A percentile compares a stretch with the other conserved stretches of the same genome.
phyloP scores from a whole-genome alignment of 768 basidiomycete genomes.

The Clathrus columnatus region DNA sequence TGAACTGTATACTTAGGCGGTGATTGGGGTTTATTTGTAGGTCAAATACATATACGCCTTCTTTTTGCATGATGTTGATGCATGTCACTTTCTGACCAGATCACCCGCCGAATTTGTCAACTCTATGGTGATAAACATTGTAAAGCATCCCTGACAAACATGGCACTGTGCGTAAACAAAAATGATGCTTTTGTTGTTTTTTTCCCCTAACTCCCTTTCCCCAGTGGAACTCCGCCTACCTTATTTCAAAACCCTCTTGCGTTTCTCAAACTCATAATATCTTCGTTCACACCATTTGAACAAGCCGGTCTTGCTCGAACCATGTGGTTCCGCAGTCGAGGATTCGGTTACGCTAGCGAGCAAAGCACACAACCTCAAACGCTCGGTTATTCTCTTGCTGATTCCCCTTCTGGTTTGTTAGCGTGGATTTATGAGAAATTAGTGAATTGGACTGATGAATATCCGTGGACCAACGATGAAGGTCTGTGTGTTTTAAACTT shows the following conservation, averaged over 20 bases:
- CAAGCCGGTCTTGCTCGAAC: slow-evolving; percentile 19
- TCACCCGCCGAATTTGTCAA: slow-evolving; percentile 20
- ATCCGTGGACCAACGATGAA: slow-evolving; percentile 52
- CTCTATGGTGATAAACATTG: slow-evolving; percentile 24
- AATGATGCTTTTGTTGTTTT: slow-evolving; percentile 15
- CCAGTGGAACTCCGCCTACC: slow-evolving; percentile 20
- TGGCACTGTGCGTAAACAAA: slow-evolving; percentile 28
- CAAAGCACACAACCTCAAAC: slow-evolving; percentile 44
- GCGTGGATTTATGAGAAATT: slow-evolving; percentile 42
- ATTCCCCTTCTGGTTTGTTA: slow-evolving; percentile 48
- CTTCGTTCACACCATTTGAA: slow-evolving; percentile 24
- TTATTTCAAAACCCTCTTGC: slow-evolving; percentile 19
- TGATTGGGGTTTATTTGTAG: slow-evolving; percentile 36
- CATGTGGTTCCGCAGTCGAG: slow-evolving; percentile 19
- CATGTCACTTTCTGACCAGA: slow-evolving; percentile 2
- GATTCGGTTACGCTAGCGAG: slow-evolving; percentile 30
- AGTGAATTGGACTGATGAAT: slow-evolving; percentile 39
- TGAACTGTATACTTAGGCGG: slow-evolving; percentile 32
- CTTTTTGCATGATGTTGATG: neutral
- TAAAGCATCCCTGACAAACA: slow-evolving; percentile 48
- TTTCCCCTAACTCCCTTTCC: slow-evolving; percentile 10
- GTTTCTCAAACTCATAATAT: slow-evolving; percentile 22
- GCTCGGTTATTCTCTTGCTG: slow-evolving; percentile 43
- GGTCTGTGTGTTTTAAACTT: slow-evolving; percentile 22
- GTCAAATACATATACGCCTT: slow-evolving; percentile 10